Evolutionary conservation across 2,329 filamentous ascomycete species (phyloP).

Genomic region (Elsinoe australis): DNA sequence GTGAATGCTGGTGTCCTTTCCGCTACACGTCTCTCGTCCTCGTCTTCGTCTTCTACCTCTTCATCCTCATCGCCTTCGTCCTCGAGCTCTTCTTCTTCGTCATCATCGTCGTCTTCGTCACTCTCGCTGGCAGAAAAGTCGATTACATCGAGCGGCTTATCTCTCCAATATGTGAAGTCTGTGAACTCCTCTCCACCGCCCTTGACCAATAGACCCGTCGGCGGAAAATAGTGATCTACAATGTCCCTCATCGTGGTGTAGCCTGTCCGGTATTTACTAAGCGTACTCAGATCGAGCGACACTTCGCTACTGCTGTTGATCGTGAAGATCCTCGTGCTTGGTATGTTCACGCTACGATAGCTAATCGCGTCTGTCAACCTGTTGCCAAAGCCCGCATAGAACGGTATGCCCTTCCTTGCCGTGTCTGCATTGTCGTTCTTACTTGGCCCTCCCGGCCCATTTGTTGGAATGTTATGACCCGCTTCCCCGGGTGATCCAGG

Average conservation of each 20-base stretch:
- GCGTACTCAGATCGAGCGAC: conserved; percentile 75
- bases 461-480: not conserved
- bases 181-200: conserved; percentile 91
- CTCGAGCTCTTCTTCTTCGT: conserved; percentile 16
- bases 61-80: conserved; percentile 4
- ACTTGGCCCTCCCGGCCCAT: not conserved
- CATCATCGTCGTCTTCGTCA: conserved; percentile 20
- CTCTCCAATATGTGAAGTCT: conserved; percentile 95
- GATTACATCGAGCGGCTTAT: conserved; percentile 71
- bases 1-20: conserved; percentile 16
- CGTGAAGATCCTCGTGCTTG: conserved; percentile 88
- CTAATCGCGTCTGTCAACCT: conserved; percentile 91
- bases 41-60: conserved; percentile 18
- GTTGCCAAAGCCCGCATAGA: conserved; percentile 96
- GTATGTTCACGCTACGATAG: conserved; percentile 93
- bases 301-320: conserved; percentile 98
- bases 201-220: conserved; percentile 76
- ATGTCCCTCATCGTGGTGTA: conserved; percentile 97
- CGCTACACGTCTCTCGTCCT: conserved; percentile 18
- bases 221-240: conserved; percentile 96
- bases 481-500: not conserved
- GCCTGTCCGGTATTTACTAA: conserved; percentile 93
- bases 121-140: conserved; percentile 66
- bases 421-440: not conserved
- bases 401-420: conserved; percentile 49